Evolutionary conservation across 192 early-diverging fungal species (phyloP), one percentile per base, ranked within the genome.

Genomic region (Rhizophlyctis rosea): DNA sequence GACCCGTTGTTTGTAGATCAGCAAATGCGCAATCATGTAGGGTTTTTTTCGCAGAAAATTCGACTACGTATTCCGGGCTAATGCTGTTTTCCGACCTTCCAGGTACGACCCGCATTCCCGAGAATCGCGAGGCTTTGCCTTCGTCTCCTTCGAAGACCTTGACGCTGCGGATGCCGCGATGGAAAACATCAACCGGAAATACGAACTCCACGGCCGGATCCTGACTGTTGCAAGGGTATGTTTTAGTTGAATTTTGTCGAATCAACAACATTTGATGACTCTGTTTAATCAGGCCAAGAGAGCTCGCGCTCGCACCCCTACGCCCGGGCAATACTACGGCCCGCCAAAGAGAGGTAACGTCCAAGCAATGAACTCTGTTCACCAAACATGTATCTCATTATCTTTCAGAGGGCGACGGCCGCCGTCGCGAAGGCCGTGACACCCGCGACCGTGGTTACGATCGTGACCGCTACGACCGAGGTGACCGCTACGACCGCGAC

Each of bases 101-200:
- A 90, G 87, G 87, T 79, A 79, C 63, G 90, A 92, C 63, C 90
- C 90, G 24, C 90, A 92, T 69, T 82, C 78, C 21, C 77, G 80
- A 27, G 88, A 90, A 51, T 92, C 90, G 29, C 59, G 85, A 73
- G 77, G 87, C 3, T 81, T 81, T 58, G 80, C 73, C 30, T 82
- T 82, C 49, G 71, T 83, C 25, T 61, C 61, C 7, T 81, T 76
- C 57, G 65, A 58, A 21, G 51, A 54, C 24, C 33, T 60, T 34
- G 66, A 67, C 11, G 64, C 66, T 47, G 81, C 81, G 3, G 74
- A 76, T 34, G 64, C 53, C 32, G 79, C 76, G 34, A 3, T 70
- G 11, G 69, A 44, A 21, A 68, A 54, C 25, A 31, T 80, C 25
- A 74, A 65, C 61, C 70, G 69, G 25, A 51, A 52, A 31, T 29